Evolutionary conservation across 2,329 filamentous ascomycete genomes (phyloP), one percentile per base, ranked within the genome.

Genomic region (Exophiala oligosperma): DNA sequence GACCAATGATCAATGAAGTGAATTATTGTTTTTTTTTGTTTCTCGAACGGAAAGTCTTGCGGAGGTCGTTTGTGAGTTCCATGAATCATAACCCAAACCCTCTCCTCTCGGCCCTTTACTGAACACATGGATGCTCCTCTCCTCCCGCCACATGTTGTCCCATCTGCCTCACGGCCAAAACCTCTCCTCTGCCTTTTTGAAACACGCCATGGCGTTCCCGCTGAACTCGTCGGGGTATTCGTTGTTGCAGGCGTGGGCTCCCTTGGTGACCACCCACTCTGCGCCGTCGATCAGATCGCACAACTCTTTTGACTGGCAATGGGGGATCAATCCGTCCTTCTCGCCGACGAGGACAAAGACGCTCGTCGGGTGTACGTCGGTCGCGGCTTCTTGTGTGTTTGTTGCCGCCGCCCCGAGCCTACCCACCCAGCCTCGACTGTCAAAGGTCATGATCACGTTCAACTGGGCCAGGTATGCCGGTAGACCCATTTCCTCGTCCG

Each of bases 201-300:
- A 61, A 35, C 14, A 26, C 4, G 52, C 37, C 26, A 61, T 37
- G 29, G 49, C 57, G 12, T 35, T 44, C 47, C 29, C 2, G 17
- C 58, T 61, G n/a, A 61, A 61, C 51, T 51, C 52, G 35, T 55
- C 54, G n/a, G 54, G 37, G 37, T 43, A 54, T 48, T 61, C 59
- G 51, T 47, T 55, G 28, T 55, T 57, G 28, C 59, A 61, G 9
- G 54, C 55, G 21, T 61, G 59, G 7, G 54, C 54, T 6, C 59
- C 59, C 23, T 14, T 51, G 2, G 52, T 57, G 2, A 47, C 54
- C 12, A 40, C 26, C 48, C 51, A 61, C 1, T n/a, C 21, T 29
- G 38, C 41, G 1, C 55, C 59, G 3, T 46, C 41, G 14, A 61
- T 49, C 35, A 57, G 29, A 11, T 17, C 55, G 35, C 49, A 37